phyloP scores from a whole-genome alignment of 2,329 filamentous ascomycete species.

The Venturiaceae sp. region DNA sequence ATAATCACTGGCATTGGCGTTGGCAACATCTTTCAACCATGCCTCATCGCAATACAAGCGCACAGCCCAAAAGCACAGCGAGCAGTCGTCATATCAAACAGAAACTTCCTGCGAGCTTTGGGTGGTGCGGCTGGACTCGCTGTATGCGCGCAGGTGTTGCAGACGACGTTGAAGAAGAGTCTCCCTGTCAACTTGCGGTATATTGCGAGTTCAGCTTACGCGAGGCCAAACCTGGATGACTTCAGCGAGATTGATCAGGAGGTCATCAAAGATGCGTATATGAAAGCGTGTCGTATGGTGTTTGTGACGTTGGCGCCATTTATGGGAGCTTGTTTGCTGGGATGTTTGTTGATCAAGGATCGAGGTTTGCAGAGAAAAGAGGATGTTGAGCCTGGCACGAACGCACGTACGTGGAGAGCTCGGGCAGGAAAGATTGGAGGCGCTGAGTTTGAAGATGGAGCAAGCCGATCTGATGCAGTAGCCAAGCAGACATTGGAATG shows the following conservation, averaged over 20 bases:
- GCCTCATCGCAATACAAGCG: conserved; percentile 16
- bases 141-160: conserved; percentile 29
- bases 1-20: conserved; percentile 43
- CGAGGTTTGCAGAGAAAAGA: background rate
- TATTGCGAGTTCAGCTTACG: conserved; percentile 17
- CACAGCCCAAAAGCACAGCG: conserved; percentile 47
- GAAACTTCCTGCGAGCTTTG: conserved; percentile 52
- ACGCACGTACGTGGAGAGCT: too few relatives aligned
- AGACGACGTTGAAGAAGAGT: conserved; percentile 21
- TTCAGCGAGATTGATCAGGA: background rate
- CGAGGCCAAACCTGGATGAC: background rate
- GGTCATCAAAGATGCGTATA: background rate
- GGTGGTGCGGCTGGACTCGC: conserved; percentile 47
- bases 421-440: too few relatives aligned
- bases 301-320: background rate
- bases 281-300: background rate
- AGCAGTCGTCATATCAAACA: conserved; percentile 51
- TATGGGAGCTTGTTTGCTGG: background rate
- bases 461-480: too few relatives aligned
- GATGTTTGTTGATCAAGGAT: background rate
- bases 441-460: too few relatives aligned
- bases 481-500: too few relatives aligned
- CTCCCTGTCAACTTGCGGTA: conserved; percentile 20
- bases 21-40: conserved; percentile 43
- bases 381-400: background rate